phyloP scores from a whole-genome alignment of 805 yeast genomes.

The Nakazawaea wyomingensis region DNA sequence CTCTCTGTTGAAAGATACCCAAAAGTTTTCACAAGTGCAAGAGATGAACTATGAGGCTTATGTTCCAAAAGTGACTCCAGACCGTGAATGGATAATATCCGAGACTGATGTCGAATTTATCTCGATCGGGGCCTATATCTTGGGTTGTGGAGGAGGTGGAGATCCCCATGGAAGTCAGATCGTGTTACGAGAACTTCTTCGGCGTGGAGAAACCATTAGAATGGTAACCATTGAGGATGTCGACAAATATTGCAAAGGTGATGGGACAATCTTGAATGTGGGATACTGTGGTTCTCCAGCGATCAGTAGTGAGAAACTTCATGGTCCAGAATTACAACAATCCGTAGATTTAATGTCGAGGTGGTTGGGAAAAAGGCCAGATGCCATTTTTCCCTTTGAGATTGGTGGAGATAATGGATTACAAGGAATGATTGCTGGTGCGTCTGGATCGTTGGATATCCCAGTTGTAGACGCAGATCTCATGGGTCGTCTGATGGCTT shows the following conservation, averaged over 20 bases:
- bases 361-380: slow-evolving; percentile 25
- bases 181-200: slow-evolving; percentile 27
- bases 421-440: slow-evolving; percentile 21
- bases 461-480: slow-evolving; percentile 32
- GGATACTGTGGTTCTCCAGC: slow-evolving; percentile 42
- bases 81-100: slow-evolving; percentile 33
- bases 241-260: slow-evolving; percentile 18
- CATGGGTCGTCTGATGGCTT: slow-evolving; percentile 39
- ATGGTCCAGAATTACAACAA: slow-evolving; percentile 32
- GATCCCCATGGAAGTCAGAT: slow-evolving; percentile 34
- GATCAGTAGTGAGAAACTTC: slow-evolving; percentile 35
- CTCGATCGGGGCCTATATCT: slow-evolving; percentile 38
- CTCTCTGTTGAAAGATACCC: slow-evolving; percentile 19
- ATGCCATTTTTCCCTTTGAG: slow-evolving; percentile 33
- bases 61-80: slow-evolving; percentile 22
- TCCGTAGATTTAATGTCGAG: slow-evolving; percentile 25
- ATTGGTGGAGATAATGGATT: slow-evolving; percentile 43
- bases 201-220: slow-evolving; percentile 28
- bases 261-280: slow-evolving; percentile 29
- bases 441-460: slow-evolving; percentile 22
- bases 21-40: slow-evolving; percentile 2
- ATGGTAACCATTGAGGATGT: slow-evolving; percentile 29
- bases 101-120: slow-evolving; percentile 37
- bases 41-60: slow-evolving; percentile 24
- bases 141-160: slow-evolving; percentile 48